Base-by-base conservation (phyloP, 2,329 filamentous ascomycete genomes). In the Fonsecaea monophora region DNA sequence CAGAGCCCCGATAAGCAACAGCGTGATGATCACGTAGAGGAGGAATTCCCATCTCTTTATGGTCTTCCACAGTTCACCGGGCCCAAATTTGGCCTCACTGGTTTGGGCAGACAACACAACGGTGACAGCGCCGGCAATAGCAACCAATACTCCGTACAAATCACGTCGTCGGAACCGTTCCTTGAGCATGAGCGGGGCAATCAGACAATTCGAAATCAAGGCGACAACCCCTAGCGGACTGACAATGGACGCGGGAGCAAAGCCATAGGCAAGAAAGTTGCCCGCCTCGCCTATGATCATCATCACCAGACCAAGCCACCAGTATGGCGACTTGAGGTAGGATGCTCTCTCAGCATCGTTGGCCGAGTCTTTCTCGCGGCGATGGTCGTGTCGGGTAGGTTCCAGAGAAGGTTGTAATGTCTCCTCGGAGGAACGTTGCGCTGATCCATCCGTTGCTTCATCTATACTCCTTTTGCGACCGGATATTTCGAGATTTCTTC, bases 211-310 rank as follows among this genome's bases (percentile, higher is more conserved):
- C 53, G 94, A 97, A 54, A 99, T 89, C 69, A 99, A 83, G 1
- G 95, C 95, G 12, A 99, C 95, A n/a, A 99, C 95, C 9, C 95
- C 95, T 5, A 99, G 84, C 0, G 95, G 95, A 38, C 94, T 97
- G 50, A 99, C 95, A 74, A 99, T 97, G 13, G 95, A 98, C 7
- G 95, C 95, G 3, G 95, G 95, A 35, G 95, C 95, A 77, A 99
- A 99, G 30, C 95, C 95, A 75, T 99, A 99, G 0, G 95, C 95
- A 70, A 99, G 82, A 76, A 99, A 99, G 78, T 99, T 99, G 60
- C 95, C 95, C 76, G 91, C 90, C 81, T 99, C 95, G 65, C 95
- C 95, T 30, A 97, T 82, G 0, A 90, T 92, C 87, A 99, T 99
- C 67, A 99, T 84, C 15, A 96, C 86, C 71, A 98, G 94, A 21